Evolutionary conservation across 2,329 filamentous ascomycete species (phyloP).

Genomic region (Macrophomina phaseolina): DNA sequence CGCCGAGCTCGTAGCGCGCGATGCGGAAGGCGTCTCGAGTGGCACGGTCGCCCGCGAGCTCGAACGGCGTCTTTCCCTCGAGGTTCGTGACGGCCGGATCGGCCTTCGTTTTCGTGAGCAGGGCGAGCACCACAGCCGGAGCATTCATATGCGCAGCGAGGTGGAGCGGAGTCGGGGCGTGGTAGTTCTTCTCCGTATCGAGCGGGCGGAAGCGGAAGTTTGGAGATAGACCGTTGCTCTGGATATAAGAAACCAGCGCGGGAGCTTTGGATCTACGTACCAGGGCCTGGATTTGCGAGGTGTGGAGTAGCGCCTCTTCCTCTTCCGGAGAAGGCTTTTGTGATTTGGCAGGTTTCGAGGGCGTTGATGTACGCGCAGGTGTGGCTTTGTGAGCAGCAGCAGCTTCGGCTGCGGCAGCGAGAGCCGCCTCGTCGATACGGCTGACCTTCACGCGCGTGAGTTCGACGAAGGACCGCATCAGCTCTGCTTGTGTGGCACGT

Average conservation of each 20-base stretch:
- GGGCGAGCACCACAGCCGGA: slow-evolving; percentile 74
- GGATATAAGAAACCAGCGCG: slow-evolving; percentile 81
- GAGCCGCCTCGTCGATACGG: slow-evolving; percentile 72
- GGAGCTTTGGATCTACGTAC: slow-evolving; percentile 90
- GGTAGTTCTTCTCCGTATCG: slow-evolving; percentile 68
- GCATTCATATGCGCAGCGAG: slow-evolving; percentile 83
- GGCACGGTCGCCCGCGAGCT: slow-evolving; percentile 81
- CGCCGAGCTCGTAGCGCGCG: slow-evolving; percentile 78
- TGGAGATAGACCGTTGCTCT: slow-evolving; percentile 72
- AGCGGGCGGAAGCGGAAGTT: slow-evolving; percentile 77
- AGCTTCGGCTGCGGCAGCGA: slow-evolving; percentile 56
- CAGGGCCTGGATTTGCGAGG: slow-evolving; percentile 84
- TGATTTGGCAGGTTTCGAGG: slow-evolving; percentile 56
- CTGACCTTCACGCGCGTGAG: slow-evolving; percentile 87
- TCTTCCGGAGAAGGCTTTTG: slow-evolving; percentile 79
- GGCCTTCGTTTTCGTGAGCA: slow-evolving; percentile 75
- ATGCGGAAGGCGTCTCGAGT: slow-evolving; percentile 93
- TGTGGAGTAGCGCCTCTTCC: slow-evolving; percentile 81
- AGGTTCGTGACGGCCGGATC: slow-evolving; percentile 73
- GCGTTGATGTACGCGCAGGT: slow-evolving; percentile 36
- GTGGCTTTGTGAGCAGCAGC: slow-evolving; percentile 44
- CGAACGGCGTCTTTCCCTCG: slow-evolving; percentile 86
- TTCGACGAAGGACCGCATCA: slow-evolving; percentile 94
- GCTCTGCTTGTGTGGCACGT: slow-evolving; percentile 88
- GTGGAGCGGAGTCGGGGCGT: slow-evolving; percentile 84